Conservation (phyloP, 192 early-diverging fungal species). For the Linnemannia schmuckeri region DNA sequence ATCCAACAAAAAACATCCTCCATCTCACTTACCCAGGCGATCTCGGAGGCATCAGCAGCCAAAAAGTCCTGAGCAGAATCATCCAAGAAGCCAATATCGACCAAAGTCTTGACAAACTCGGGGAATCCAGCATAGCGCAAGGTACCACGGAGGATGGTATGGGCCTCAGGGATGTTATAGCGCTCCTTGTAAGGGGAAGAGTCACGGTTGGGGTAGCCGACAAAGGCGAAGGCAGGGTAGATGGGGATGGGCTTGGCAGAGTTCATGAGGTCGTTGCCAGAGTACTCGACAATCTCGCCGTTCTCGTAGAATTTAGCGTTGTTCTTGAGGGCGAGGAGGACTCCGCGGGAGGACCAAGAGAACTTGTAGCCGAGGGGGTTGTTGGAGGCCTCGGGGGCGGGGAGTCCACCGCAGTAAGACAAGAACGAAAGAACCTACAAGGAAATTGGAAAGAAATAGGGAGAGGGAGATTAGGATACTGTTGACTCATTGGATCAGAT, state of each 20-base stretch:
- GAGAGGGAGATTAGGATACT: neutral
- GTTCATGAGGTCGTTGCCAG: constrained; percentile 89
- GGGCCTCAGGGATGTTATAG: constrained; percentile 95
- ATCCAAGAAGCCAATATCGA: constrained; percentile 92
- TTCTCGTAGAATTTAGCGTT: constrained; percentile 91
- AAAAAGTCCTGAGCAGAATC: constrained; percentile 77
- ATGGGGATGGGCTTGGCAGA: constrained; percentile 89
- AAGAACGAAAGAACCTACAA: constrained; percentile 81
- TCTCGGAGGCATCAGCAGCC: constrained; percentile 62
- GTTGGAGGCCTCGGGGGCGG: constrained; percentile 96
- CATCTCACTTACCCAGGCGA: constrained; percentile 73
- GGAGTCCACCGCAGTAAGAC: constrained; percentile 98
- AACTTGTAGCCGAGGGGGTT: constrained; percentile 99
- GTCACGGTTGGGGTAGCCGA: constrained; percentile 98
- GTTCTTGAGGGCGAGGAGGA: constrained; percentile 96
- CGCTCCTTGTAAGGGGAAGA: constrained; percentile 94
- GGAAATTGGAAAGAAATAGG: neutral
- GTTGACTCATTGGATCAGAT: neutral
- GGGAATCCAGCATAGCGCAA: constrained; percentile 98
- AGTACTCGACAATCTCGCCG: constrained; percentile 88
- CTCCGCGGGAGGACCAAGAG: constrained; percentile 97
- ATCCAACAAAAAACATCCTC: neutral
- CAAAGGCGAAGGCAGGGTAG: constrained; percentile 96
- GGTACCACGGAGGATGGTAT: constrained; percentile 95
- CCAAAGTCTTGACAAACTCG: constrained; percentile 94